Evolutionary conservation across 257 asterid genomes (phyloP).

Genomic region (Solanum sejunctum): DNA sequence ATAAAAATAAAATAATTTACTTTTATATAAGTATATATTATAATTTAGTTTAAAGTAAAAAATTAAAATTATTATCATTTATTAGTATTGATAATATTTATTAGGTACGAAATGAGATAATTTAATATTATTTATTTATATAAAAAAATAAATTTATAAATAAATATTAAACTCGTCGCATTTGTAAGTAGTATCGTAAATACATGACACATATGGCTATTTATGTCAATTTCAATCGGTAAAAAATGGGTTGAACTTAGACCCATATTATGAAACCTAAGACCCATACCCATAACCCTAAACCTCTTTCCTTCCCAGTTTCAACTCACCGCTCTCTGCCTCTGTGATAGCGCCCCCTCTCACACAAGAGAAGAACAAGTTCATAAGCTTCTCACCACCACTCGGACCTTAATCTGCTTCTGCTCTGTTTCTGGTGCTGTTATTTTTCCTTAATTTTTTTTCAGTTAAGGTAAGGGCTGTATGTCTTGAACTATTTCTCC

Average conservation of each 20-base stretch:
- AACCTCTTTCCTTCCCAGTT: not conserved
- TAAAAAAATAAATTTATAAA: too few relatives aligned
- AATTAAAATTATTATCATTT: too few relatives aligned
- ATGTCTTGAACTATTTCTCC: not conserved
- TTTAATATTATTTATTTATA: too few relatives aligned
- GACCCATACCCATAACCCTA: not conserved
- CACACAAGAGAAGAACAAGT: not conserved
- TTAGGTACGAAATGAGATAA: too few relatives aligned
- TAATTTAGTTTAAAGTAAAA: too few relatives aligned
- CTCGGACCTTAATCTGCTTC: not conserved
- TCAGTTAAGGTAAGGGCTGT: not conserved
- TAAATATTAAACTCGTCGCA: too few relatives aligned
- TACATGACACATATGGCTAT: too few relatives aligned
- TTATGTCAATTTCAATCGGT: too few relatives aligned
- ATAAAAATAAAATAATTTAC: too few relatives aligned
- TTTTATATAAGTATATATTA: too few relatives aligned
- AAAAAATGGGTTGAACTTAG: not conserved
- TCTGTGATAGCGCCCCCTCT: not conserved
- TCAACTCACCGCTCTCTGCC: not conserved
- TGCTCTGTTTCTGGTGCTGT: not conserved
- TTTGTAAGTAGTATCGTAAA: too few relatives aligned
- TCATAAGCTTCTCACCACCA: not conserved
- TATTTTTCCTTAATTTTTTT: not conserved
- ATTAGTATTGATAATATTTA: too few relatives aligned
- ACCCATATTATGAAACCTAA: not conserved